Base-by-base conservation (phyloP, 345 rosid species). In the Euclidium syriacum region DNA sequence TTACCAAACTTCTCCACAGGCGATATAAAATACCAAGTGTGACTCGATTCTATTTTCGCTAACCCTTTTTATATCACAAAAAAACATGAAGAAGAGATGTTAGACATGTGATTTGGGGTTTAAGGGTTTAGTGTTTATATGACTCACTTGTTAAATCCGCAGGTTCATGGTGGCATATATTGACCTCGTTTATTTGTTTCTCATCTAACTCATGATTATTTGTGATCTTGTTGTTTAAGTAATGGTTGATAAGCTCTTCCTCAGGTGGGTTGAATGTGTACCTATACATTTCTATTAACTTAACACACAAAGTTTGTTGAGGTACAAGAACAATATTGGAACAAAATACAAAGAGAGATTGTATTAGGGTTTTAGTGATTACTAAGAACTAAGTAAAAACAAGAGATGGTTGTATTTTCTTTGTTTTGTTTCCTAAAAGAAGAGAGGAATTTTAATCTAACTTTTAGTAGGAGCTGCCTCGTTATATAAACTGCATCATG, bases 241-340 rank as follows among this genome's bases (percentile, higher is more conserved):
- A 67, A 40, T 57, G 49, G 57, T 1, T 67, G 20, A 67, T 48
- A 33, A 67, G 64, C 10, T 67, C 72, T 19, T 67, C 72, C 10
- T 67, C 72, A 7, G 64, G 72, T 48, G 72, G 72, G 72, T 67
- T 67, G 48, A 67, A 67, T 36, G 64, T 67, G 64, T 14, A 57
- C 18, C 57, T 67, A n/a, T 2, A 19, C 72, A 67, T 48, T 20
- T 36, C 25, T 25, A 27, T 50, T 47, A 47, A 34, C 44, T 52
- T 9, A 26, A 14, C 12, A 19, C 27, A 18, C 54, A 10, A 0
- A 38, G 20, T 34, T 34, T 47, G 4, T 33, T 33, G 34, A 2
- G 32, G 23, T 11, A 46, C 32, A 24, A 16, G 43, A 12, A 58
- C 12, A 29, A 8, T 14, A 44, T 20, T 9, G 19, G 12, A 20